Base-by-base conservation (phyloP, 2,329 filamentous ascomycete genomes). In the Elsinoe fawcettii region DNA sequence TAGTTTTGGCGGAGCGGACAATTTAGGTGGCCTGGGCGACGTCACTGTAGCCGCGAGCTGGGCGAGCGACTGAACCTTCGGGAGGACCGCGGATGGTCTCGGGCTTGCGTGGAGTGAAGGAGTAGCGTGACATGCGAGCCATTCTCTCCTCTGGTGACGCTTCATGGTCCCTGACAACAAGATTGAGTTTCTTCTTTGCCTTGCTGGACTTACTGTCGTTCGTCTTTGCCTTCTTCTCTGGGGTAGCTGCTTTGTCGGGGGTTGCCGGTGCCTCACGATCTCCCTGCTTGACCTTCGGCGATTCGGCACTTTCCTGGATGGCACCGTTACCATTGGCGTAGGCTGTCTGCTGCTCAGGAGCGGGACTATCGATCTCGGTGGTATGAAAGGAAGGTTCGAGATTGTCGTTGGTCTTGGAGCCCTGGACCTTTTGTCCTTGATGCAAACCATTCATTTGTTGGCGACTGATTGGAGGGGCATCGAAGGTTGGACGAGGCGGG, bases 91-190 rank as follows among this genome's bases (percentile, higher is more conserved):
- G 58, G 58, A 60, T 58, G 51, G 69, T 73, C 59, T 73, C 67
- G 54, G 67, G 70, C 56, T 65, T 67, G 63, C 74, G 70, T 65
- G 79, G 80, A 66, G 76, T 75, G 70, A 82, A 87, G 65, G 85
- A 83, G 75, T 95, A 96, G 71, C 83, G 85, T 60, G 87, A 78
- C 74, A 93, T 75, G 67, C 76, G 74, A 25, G 89, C 86, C 88
- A 95, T 90, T 73, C 85, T 89, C 78, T 96, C 91, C 75, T 96
- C 91, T 1, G 90, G 88, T 66, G 88, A 93, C 66, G 84, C 75
- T 59, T 87, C 85, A 54, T 86, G 83, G 68, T 95, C 88, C 61
- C 84, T 84, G 74, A 93, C 96, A 27, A 95, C 78, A 80, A 96
- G 85, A 64, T 75, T 70, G 66, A 67, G 84, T 68, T 84, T 81